Percentiles rank a stretch among this genome's conserved stretches.
These are phyloP conservation scores for Erysiphe pulchra DNA, from an alignment of 2,329 filamentous ascomycete species.

Conservation along the genomic window DNA sequence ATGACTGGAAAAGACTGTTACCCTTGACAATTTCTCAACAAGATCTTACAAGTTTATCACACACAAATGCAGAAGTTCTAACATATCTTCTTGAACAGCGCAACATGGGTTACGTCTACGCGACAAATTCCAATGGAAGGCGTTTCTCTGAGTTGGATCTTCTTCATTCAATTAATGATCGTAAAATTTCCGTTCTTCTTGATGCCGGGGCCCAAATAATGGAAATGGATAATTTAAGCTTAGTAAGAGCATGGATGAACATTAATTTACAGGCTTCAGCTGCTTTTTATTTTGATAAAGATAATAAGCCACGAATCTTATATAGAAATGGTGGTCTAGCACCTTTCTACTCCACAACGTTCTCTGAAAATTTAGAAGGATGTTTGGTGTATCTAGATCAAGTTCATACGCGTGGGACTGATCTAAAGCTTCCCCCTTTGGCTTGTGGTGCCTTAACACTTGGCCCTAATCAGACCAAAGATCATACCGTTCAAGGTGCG, in stretches of 20 bases:
- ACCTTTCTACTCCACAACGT: conserved; percentile 6
- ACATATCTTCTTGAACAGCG: conserved; percentile 26
- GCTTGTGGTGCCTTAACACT: conserved; percentile 6
- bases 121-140: conserved; percentile 17
- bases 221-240: conserved; percentile 23
- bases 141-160: conserved; percentile 21
- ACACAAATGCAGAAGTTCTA: conserved; percentile 38
- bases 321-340: conserved; percentile 2
- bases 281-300: conserved; percentile 3
- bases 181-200: conserved; percentile 26
- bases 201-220: conserved; percentile 39
- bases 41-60: conserved; percentile 26
- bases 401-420: conserved; percentile 7
- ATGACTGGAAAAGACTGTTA: conserved; percentile 32
- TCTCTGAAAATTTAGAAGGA: conserved; percentile 4
- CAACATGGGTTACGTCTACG: conserved; percentile 22
- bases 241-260: conserved; percentile 6
- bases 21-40: conserved; percentile 35
- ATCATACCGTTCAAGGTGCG: conserved; percentile 24
- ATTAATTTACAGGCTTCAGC: conserved; percentile 2
- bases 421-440: conserved; percentile 5
- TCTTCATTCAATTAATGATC: conserved; percentile 15
- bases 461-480: conserved; percentile 5
- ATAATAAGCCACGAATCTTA: conserved; percentile 3
- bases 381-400: conserved; percentile 9